Conservation (phyloP, 768 basidiomycete genomes). For the Panus rudis region DNA sequence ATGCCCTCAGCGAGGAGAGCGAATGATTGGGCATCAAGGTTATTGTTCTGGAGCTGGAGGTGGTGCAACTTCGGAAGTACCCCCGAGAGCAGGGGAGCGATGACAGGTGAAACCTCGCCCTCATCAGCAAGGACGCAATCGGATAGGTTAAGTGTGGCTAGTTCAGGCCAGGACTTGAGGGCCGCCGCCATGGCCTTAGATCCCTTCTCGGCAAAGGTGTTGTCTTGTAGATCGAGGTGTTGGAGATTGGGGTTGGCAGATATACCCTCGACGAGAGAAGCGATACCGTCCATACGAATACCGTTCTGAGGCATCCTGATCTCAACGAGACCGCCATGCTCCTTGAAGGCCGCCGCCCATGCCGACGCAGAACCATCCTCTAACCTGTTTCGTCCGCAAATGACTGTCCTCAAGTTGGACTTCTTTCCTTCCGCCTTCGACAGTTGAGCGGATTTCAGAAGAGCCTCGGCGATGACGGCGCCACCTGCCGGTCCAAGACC, state of each 20-base stretch:
- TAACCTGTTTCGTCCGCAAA: constrained; percentile 94
- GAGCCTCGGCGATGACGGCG: constrained; percentile 74
- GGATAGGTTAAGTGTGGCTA: constrained; percentile 80
- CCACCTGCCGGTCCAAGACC: constrained; percentile 92
- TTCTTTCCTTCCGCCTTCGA: constrained; percentile 57
- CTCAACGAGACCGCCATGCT: constrained; percentile 73
- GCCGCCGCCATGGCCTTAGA: constrained; percentile 54
- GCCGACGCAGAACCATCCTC: constrained; percentile 80
- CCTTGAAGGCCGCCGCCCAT: constrained; percentile 87
- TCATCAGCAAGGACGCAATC: constrained; percentile 83
- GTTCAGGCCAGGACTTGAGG: constrained; percentile 59
- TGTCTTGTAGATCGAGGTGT: constrained; percentile 89
- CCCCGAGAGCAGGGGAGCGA: constrained; percentile 57
- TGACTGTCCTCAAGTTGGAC: constrained; percentile 70
- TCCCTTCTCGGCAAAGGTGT: constrained; percentile 62
- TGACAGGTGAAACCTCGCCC: constrained; percentile 68
- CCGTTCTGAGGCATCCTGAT: constrained; percentile 98
- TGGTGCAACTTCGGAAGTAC: constrained; percentile 68
- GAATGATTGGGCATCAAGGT: constrained; percentile 68
- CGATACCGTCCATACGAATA: constrained; percentile 88
- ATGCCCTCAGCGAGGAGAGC: constrained; percentile 63
- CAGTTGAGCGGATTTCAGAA: constrained; percentile 66
- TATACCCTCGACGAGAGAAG: constrained; percentile 69
- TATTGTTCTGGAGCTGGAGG: constrained; percentile 88
- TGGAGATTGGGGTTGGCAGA: constrained; percentile 57